Percentiles rank a stretch among this genome's conserved stretches.
phyloP scores from a whole-genome alignment of 371 early-diverging fungal genomes.

The Nosema muscidifuracis region DNA sequence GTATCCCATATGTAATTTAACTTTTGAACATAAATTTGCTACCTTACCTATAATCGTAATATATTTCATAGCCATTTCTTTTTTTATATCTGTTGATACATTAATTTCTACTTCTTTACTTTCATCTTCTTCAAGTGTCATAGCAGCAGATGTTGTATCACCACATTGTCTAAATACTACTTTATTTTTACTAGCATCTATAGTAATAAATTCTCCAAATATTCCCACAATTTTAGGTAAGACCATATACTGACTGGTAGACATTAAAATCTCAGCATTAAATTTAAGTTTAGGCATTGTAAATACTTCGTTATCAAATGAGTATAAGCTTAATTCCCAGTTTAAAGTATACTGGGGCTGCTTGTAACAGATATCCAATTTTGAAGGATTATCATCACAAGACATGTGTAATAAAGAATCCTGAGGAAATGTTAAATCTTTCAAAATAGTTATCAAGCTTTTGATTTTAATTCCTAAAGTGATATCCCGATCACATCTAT shows the following conservation, averaged over 20 bases:
- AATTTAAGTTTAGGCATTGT: conserved; percentile 41
- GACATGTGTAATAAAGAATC: conserved; percentile 10
- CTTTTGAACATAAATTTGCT: conserved; percentile 19
- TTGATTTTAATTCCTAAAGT: conserved; percentile 56
- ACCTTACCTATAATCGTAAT: conserved; percentile 49
- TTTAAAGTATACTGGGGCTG: conserved; percentile 12
- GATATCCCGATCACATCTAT: conserved; percentile 60
- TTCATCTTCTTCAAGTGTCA: conserved; percentile 29
- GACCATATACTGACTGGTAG: conserved; percentile 38
- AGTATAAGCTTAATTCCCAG: conserved; percentile 41
- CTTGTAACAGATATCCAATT: conserved; percentile 30
- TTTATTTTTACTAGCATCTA: conserved; percentile 38
- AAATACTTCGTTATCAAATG: conserved; percentile 44
- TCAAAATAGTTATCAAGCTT: conserved; percentile 53
- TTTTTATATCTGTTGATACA: conserved; percentile 3
- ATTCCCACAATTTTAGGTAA: conserved; percentile 43
- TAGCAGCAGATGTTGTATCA: conserved; percentile 36
- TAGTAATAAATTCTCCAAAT: conserved; percentile 49
- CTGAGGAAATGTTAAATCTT: conserved; percentile 43
- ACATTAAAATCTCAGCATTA: conserved; percentile 36
- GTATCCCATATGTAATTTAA: conserved; percentile 41
- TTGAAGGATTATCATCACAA: conserved; percentile 40
- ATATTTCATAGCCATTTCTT: conserved; percentile 61
- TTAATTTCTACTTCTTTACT: conserved; percentile 23
- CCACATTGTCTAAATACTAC: conserved; percentile 47